Conservation (phyloP, 1,284 basidiomycete genomes). For the Lignosus rhinocerotis region DNA sequence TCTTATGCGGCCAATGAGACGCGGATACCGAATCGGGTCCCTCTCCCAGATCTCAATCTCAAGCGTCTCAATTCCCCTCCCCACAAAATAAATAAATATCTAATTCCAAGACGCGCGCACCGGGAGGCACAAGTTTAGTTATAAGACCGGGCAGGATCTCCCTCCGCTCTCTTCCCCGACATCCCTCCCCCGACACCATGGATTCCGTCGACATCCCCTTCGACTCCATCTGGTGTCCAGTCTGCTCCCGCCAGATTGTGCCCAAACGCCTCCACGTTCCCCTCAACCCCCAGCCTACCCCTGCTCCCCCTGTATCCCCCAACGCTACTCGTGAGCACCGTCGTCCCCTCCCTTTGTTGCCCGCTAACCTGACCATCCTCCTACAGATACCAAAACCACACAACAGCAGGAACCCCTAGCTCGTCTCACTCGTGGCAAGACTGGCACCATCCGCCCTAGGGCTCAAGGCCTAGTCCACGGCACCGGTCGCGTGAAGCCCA, state of each 20-base stretch:
- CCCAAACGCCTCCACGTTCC: conserved; percentile 64
- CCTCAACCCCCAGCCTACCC: conserved; percentile 34
- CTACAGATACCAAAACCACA: conserved; percentile 32
- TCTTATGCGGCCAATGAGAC: conserved; percentile 26
- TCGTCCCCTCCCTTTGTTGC: neutral
- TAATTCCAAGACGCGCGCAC: conserved; percentile 15
- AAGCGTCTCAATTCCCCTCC: conserved; percentile 8
- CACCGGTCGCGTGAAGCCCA: conserved; percentile 57
- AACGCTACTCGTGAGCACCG: conserved; percentile 32
- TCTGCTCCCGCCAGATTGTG: conserved; percentile 68
- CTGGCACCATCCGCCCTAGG: conserved; percentile 41
- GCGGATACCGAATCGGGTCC: conserved; percentile 19
- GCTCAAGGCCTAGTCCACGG: conserved; percentile 59
- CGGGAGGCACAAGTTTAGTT: conserved; percentile 14
- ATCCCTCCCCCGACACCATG: conserved; percentile 28
- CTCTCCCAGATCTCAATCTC: conserved; percentile 9
- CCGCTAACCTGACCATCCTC: conserved; percentile 16
- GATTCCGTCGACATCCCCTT: conserved; percentile 48
- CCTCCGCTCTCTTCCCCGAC: conserved; percentile 23
- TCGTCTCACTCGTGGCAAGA: conserved; percentile 41
- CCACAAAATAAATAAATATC: conserved; percentile 19
- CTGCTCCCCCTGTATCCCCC: conserved; percentile 39
- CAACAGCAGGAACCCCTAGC: conserved; percentile 23
- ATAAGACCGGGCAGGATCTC: conserved; percentile 22
- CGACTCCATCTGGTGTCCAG: conserved; percentile 72